phyloP scores from a whole-genome alignment of 2,329 filamentous ascomycete species.

The Venturia effusa region DNA sequence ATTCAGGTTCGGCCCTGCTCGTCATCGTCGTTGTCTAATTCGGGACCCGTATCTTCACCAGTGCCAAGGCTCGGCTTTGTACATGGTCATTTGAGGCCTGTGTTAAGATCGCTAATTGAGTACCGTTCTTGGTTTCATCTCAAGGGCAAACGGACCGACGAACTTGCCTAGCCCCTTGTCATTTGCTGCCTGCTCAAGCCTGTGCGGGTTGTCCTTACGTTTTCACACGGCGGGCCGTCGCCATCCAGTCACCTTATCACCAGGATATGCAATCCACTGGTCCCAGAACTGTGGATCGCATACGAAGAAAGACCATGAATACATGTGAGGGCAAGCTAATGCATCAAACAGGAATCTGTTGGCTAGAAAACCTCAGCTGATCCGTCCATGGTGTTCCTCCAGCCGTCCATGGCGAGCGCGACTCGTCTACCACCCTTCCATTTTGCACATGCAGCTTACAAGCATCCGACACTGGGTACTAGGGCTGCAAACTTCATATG shows the following conservation, averaged over 20 bases:
- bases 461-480: conserved; percentile 26
- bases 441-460: conserved; percentile 27
- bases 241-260: conserved; percentile 10
- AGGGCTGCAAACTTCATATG: conserved; percentile 32
- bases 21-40: background rate
- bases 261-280: conserved; percentile 1
- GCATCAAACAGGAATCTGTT: background rate
- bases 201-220: conserved; percentile 8
- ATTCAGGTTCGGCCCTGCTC: background rate
- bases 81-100: background rate
- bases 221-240: background rate
- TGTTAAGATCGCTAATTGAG: background rate
- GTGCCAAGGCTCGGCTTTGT: background rate
- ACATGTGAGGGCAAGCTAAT: conserved; percentile 5
- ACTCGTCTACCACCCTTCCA: conserved; percentile 30
- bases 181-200: conserved; percentile 1
- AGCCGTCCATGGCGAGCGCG: conserved; percentile 18
- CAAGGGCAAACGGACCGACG: background rate
- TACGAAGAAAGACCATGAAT: background rate
- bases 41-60: background rate
- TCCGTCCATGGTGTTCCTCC: conserved; percentile 19
- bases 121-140: background rate
- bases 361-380: conserved; percentile 18
- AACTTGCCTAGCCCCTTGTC: background rate
- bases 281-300: conserved; percentile 1